Base-by-base conservation (phyloP, 768 basidiomycete genomes). In the Leucocoprinus leucothites region DNA sequence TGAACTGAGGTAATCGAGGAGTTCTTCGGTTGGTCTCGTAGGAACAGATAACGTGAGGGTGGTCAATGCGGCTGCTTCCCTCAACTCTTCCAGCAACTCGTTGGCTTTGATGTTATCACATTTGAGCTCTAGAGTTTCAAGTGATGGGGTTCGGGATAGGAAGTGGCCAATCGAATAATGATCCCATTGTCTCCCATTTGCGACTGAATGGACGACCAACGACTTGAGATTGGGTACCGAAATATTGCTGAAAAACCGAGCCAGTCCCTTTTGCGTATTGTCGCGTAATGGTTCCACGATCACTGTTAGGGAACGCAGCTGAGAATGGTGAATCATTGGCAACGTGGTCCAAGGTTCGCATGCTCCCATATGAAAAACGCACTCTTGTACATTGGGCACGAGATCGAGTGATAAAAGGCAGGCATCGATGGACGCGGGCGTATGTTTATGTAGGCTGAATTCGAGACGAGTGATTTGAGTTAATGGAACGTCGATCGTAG, bases 181-280 rank as follows among this genome's bases (percentile, higher is more conserved):
- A 53, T 58, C 57, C 57, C 57, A 58, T 31, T 43, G 50, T 43
- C 57, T 46, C 13, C 24, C 41, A 34, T 58, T 53, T 1, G 54
- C 31, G 22, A 53, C 34, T 9, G 57, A 53, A 41, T 53, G 36
- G 7, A 58, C 18, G n/a, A 43, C 26, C 14, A 58, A 47, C 22
- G 45, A 47, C 24, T 53, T 46, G 21, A 58, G 45, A 9, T 46
- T 52, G 16, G 57, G 51, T 3, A 48, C 25, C 40, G 24, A 52
- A 11, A 58, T 31, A 25, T 53, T 51, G 24, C 31, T 28, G 40
- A 58, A 48, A 21, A 58, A 53, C 9, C 45, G 47, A 8, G 35
- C 45, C n/a, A 58, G 51, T 5, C 51, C 51, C 8, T 42, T 42
- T 19, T 53, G 50, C 28, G 51, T 48, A 35, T 36, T 41, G 31